Evolutionary conservation across 306 rosid genomes (phyloP).

Genomic region (Cercis canadensis): DNA sequence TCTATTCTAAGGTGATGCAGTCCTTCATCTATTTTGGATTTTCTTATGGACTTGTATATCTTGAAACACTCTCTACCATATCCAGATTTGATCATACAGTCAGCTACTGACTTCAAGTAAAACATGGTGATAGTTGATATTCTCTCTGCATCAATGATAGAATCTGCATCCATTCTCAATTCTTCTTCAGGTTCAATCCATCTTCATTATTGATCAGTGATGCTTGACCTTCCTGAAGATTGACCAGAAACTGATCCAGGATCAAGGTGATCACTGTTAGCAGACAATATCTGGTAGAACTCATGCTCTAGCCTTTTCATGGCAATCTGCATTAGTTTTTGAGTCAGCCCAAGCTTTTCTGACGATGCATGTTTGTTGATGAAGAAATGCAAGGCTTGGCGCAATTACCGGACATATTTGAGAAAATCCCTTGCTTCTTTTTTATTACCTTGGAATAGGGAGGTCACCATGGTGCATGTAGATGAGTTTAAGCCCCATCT

Average conservation of each 20-base stretch:
- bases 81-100: slow-evolving; percentile 64
- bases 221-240: slow-evolving; percentile 36
- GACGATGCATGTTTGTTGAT: slow-evolving; percentile 32
- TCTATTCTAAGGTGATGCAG: slow-evolving; percentile 27
- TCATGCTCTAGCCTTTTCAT: slow-evolving; percentile 62
- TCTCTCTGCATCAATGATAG: slow-evolving; percentile 36
- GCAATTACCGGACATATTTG: slow-evolving; percentile 46
- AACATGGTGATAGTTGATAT: slow-evolving; percentile 46
- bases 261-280: slow-evolving; percentile 43
- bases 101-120: slow-evolving; percentile 72
- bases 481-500: slow-evolving; percentile 55
- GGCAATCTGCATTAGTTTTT: slow-evolving; percentile 58
- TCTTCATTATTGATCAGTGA: slow-evolving; percentile 31
- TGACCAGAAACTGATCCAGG: slow-evolving; percentile 50
- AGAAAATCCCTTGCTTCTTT: slow-evolving; percentile 48
- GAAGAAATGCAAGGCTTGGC: slow-evolving; percentile 39
- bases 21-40: slow-evolving; percentile 55
- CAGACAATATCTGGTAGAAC: slow-evolving; percentile 46
- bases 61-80: slow-evolving; percentile 59
- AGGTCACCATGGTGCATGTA: slow-evolving; percentile 37
- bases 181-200: slow-evolving; percentile 31
- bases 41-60: slow-evolving; percentile 48
- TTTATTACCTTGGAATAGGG: slow-evolving; percentile 47
- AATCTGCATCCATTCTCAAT: slow-evolving; percentile 25
- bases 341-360: slow-evolving; percentile 50